A percentile compares a stretch with the other conserved stretches of the same genome.
phyloP scores from a whole-genome alignment of 2,329 filamentous ascomycete genomes.

The Botrytis deweyae region DNA sequence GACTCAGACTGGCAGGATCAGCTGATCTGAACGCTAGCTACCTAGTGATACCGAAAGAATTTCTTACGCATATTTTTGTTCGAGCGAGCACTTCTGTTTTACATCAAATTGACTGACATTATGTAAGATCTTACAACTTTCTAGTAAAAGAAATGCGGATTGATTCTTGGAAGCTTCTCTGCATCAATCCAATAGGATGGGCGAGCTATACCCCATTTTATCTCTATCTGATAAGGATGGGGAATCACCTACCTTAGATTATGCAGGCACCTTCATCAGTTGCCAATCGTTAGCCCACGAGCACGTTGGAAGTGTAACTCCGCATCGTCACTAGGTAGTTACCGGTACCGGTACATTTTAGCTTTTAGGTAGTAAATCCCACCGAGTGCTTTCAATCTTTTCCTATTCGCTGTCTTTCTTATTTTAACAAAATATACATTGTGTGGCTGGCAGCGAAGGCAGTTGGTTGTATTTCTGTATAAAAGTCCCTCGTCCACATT shows the following conservation, averaged over 20 bases:
- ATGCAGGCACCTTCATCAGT: neutral
- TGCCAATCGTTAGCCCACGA: conserved; percentile 14
- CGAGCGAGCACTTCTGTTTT: neutral
- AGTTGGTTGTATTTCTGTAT: neutral
- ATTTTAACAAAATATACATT: neutral
- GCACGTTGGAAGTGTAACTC: neutral
- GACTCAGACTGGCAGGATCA: neutral
- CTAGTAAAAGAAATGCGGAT: neutral
- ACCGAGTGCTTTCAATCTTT: neutral
- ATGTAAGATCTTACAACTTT: neutral
- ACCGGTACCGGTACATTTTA: neutral
- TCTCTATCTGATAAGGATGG: neutral
- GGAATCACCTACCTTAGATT: neutral
- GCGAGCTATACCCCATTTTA: neutral
- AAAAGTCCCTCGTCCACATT: neutral
- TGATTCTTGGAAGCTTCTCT: neutral
- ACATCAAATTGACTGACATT: neutral
- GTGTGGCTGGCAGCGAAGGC: neutral
- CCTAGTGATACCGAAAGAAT: neutral
- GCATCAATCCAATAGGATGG: no score
- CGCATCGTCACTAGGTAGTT: neutral
- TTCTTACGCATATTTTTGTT: neutral
- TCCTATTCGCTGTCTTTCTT: neutral
- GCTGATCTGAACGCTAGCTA: neutral
- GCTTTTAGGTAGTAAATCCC: neutral